Conservation (phyloP, 2,329 filamentous ascomycete genomes). For the Ophiostoma tasmaniense region DNA sequence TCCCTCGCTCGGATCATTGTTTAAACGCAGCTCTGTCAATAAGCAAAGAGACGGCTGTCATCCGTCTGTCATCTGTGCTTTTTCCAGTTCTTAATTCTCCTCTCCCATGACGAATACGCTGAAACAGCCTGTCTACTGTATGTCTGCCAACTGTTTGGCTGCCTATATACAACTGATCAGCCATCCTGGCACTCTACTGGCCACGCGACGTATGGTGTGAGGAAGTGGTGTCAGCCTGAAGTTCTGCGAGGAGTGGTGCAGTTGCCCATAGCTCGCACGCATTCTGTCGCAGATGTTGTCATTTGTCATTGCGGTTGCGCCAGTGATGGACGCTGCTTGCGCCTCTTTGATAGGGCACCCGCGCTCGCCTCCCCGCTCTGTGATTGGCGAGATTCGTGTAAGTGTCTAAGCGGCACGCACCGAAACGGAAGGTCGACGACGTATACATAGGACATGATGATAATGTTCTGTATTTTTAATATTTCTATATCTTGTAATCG, state of each 20-base stretch:
- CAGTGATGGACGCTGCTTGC: not conserved
- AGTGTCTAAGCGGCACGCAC: not conserved
- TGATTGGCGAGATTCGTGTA: not conserved
- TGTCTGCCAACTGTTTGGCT: not conserved
- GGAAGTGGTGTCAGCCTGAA: not conserved
- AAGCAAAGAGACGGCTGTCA: too few species aligned
- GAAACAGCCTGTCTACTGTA: not conserved
- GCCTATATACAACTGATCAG: not conserved
- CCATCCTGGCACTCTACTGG: not conserved
- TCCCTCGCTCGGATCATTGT: not conserved
- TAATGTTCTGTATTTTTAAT: too few species aligned
- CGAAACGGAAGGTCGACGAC: not conserved
- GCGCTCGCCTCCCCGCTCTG: not conserved
- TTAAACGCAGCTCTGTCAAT: not conserved
- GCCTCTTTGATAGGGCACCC: not conserved
- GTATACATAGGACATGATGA: too few species aligned
- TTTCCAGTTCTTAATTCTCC: slow-evolving; percentile 3
- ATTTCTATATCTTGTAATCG: too few species aligned
- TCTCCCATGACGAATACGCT: slow-evolving; percentile 3
- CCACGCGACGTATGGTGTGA: not conserved
- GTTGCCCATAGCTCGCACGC: not conserved
- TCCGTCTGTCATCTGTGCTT: not conserved
- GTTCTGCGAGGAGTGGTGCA: not conserved
- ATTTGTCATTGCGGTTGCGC: slow-evolving; percentile 2
- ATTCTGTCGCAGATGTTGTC: not conserved